A percentile compares a stretch with the other conserved stretches of the same genome.
Evolutionary conservation across 2,329 filamentous ascomycete genomes (phyloP).

Genomic region (Setomelanomma holmii): DNA sequence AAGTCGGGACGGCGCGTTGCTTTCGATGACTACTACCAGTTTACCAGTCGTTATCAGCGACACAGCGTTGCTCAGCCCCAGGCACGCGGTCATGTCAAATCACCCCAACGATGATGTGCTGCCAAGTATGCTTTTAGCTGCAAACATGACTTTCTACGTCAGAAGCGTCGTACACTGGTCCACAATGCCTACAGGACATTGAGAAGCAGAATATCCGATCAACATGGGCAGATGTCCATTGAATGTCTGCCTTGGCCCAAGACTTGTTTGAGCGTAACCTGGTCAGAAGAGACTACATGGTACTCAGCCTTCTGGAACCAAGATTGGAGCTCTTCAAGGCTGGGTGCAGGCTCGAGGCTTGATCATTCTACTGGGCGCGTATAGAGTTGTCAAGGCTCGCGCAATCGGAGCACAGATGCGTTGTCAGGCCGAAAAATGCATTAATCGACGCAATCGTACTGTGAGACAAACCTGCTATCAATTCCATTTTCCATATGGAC

Average conservation of each 20-base stretch:
- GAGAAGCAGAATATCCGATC: too few relatives aligned
- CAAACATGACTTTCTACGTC: neutral
- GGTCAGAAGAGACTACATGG: neutral
- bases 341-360: neutral
- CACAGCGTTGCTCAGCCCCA: too few relatives aligned
- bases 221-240: too few relatives aligned
- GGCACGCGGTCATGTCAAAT: neutral
- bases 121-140: neutral
- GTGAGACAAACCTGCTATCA: too few relatives aligned
- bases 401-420: constrained; percentile 2
- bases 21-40: too few relatives aligned
- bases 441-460: neutral
- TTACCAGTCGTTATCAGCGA: too few relatives aligned
- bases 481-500: too few relatives aligned
- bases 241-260: too few relatives aligned
- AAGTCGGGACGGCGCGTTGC: neutral
- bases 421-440: constrained; percentile 1
- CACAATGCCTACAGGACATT: neutral
- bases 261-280: too few relatives aligned
- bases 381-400: neutral
- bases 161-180: constrained; percentile 2
- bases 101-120: neutral
- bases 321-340: neutral
- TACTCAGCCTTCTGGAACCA: neutral
- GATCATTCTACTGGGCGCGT: neutral